These are phyloP conservation scores for Zostera marina DNA, from an alignment of 116 monocot species.

Conservation along the genomic window DNA sequence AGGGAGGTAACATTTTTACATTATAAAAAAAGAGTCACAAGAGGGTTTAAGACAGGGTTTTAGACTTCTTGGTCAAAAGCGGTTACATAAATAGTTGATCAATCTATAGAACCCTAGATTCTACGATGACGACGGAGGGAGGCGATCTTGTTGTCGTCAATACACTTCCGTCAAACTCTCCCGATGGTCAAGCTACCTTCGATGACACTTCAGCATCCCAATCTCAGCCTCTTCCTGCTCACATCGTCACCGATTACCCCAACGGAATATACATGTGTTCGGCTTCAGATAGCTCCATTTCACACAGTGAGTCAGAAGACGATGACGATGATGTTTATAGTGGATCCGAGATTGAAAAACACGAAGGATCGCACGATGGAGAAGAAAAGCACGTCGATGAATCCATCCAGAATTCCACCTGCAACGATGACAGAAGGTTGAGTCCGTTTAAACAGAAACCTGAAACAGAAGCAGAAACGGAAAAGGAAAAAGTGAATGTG, in stretches of 20 bases:
- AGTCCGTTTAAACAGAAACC: background rate
- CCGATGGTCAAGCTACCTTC: background rate
- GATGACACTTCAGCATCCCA: background rate
- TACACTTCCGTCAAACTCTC: background rate
- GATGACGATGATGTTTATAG: background rate
- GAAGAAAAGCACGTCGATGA: background rate
- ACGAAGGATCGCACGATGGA: background rate
- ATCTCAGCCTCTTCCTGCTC: background rate
- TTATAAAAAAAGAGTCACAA: too few relatives aligned
- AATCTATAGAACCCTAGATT: too few relatives aligned
- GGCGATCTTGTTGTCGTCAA: background rate
- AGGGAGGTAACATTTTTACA: too few relatives aligned
- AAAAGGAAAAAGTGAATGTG: too few relatives aligned
- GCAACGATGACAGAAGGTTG: background rate
- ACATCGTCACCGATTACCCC: conserved; percentile 1
- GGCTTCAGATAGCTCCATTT: background rate
- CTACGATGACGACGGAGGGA: too few relatives aligned
- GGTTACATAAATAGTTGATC: too few relatives aligned
- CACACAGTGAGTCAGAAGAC: background rate
- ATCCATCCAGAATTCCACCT: background rate
- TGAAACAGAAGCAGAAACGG: too few relatives aligned
- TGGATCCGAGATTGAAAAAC: background rate
- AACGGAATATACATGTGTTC: background rate
- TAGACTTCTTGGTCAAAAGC: too few relatives aligned
- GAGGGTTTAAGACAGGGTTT: too few relatives aligned